A percentile compares a stretch with the other conserved stretches of the same genome.
Evolutionary conservation across 176 grass and related monocot species (phyloP).

Genomic region (Carex kokanica): DNA sequence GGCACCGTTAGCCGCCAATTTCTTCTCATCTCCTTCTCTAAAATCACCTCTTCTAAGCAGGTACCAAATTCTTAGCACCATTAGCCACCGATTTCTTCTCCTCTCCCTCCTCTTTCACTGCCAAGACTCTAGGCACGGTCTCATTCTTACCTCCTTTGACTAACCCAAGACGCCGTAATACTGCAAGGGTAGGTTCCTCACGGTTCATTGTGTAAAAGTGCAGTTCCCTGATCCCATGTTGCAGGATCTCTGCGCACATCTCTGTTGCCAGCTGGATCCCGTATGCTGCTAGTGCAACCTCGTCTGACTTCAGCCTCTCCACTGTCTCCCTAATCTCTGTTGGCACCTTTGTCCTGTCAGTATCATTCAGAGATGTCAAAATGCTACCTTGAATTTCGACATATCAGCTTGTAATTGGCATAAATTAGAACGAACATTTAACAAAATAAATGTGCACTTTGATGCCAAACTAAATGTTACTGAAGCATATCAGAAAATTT

Average conservation of each 20-base stretch:
- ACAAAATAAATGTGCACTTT: background rate
- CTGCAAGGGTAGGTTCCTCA: constrained; percentile 27
- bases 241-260: constrained; percentile 31
- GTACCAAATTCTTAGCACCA: background rate
- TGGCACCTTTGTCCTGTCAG: constrained; percentile 32
- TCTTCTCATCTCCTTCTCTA: background rate
- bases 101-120: constrained; percentile 14
- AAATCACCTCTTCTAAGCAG: constrained; percentile 2
- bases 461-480: background rate
- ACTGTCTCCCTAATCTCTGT: constrained; percentile 24
- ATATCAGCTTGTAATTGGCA: background rate
- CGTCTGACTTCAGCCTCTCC: constrained; percentile 20
- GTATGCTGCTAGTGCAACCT: constrained; percentile 25
- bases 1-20: background rate
- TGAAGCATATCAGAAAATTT: background rate
- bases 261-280: constrained; percentile 29
- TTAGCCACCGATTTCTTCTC: constrained; percentile 14
- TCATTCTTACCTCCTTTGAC: constrained; percentile 17
- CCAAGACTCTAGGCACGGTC: background rate
- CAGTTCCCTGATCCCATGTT: constrained; percentile 19
- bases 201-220: constrained; percentile 41
- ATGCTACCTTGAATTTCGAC: background rate
- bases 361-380: constrained; percentile 4
- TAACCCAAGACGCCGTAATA: constrained; percentile 24
- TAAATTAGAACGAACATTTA: background rate